phyloP scores from a whole-genome alignment of 768 basidiomycete genomes.

The Russula compacta region DNA sequence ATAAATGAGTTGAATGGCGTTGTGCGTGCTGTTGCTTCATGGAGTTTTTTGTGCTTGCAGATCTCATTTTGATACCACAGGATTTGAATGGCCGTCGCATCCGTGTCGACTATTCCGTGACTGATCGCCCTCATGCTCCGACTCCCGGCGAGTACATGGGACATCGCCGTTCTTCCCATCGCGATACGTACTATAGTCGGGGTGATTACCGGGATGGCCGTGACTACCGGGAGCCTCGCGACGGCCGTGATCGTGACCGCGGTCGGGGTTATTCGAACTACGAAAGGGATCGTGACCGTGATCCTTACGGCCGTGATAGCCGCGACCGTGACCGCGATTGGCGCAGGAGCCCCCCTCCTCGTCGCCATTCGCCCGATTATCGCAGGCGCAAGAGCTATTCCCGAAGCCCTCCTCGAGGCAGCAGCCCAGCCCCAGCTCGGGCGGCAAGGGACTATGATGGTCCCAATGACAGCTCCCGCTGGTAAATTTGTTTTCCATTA shows the following conservation, averaged over 20 bases:
- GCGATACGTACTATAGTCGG: slow-evolving; percentile 30
- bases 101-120: slow-evolving; percentile 95
- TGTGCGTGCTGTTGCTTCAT: slow-evolving; percentile 38
- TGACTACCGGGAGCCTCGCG: slow-evolving; percentile 36
- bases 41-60: neutral
- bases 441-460: slow-evolving; percentile 37
- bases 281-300: slow-evolving; percentile 37
- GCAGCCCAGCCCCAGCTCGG: slow-evolving; percentile 40
- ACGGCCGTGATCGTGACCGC: slow-evolving; percentile 33
- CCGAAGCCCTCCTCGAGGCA: slow-evolving; percentile 70
- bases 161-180: slow-evolving; percentile 52
- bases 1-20: slow-evolving; percentile 89
- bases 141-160: slow-evolving; percentile 99
- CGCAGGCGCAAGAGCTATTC: slow-evolving; percentile 69
- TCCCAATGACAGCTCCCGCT: slow-evolving; percentile 43
- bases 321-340: slow-evolving; percentile 58
- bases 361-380: slow-evolving; percentile 69
- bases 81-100: slow-evolving; percentile 93
- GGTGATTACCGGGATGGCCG: slow-evolving; percentile 27
- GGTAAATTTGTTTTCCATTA: slow-evolving; percentile 39
- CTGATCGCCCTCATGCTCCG: slow-evolving; percentile 86
- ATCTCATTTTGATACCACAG: slow-evolving; percentile 31
- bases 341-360: slow-evolving; percentile 58
- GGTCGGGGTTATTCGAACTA: slow-evolving; percentile 32
- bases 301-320: slow-evolving; percentile 32